These are phyloP conservation scores for Colletotrichum siamense DNA, from an alignment of 2,329 filamentous ascomycete genomes.

Conservation along the genomic window DNA sequence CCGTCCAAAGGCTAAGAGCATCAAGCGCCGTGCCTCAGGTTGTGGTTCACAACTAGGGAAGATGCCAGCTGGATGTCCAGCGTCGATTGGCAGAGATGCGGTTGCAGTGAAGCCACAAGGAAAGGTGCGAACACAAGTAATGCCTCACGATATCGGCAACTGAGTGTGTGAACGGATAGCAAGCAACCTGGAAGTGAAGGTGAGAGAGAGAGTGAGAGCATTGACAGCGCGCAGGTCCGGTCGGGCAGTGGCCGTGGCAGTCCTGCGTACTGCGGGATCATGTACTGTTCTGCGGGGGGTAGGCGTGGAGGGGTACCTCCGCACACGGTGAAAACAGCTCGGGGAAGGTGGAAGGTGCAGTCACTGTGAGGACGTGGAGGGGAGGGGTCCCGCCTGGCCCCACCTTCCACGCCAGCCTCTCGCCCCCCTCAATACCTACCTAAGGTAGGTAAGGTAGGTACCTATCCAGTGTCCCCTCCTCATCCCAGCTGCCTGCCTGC, in stretches of 20 bases:
- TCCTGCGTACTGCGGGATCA: background rate
- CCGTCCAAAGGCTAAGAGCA: background rate
- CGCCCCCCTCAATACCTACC: background rate
- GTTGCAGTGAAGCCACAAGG: background rate
- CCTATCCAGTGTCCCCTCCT: background rate
- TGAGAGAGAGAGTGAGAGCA: background rate
- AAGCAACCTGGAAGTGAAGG: background rate
- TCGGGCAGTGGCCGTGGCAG: background rate
- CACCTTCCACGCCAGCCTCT: constrained; percentile 12
- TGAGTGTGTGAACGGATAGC: background rate
- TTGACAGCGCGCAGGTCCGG: background rate
- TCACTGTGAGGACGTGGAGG: background rate
- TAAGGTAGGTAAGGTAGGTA: no score
- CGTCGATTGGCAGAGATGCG: background rate
- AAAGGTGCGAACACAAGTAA: background rate
- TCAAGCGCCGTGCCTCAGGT: background rate
- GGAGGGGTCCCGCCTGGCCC: background rate
- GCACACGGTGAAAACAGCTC: background rate
- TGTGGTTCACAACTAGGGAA: background rate
- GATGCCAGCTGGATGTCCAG: background rate
- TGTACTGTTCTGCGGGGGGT: background rate
- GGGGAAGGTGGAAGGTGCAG: background rate
- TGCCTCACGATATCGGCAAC: background rate
- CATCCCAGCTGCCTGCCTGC: background rate
- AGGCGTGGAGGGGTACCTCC: constrained; percentile 2